Conservation (phyloP, 208 protist species). For the Trypanosoma caninum region DNA sequence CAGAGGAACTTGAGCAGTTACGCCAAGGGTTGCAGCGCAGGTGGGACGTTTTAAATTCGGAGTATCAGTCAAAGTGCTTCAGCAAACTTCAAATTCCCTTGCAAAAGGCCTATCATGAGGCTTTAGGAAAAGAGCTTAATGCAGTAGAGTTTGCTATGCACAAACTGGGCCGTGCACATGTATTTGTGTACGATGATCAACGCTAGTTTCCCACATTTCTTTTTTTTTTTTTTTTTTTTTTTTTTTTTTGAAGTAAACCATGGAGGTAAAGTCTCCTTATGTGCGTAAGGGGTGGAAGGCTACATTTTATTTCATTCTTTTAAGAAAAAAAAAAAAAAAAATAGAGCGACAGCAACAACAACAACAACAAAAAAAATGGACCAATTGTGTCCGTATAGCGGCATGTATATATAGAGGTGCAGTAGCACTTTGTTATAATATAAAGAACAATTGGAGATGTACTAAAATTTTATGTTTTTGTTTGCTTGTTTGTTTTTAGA, state of each 20-base stretch:
- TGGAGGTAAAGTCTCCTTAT: no score
- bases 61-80: slow-evolving; percentile 93
- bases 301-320: no score
- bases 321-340: slow-evolving; percentile 2
- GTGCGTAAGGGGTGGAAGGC: no score
- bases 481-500: neutral
- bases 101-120: slow-evolving; percentile 79
- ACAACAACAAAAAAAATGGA: neutral
- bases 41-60: slow-evolving; percentile 88
- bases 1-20: slow-evolving; percentile 74
- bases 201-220: slow-evolving; percentile 29
- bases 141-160: slow-evolving; percentile 88
- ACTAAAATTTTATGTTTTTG: neutral
- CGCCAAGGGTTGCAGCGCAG: slow-evolving; percentile 83
- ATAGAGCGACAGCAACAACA: neutral
- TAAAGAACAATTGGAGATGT: no score
- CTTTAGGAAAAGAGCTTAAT: slow-evolving; percentile 74
- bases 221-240: slow-evolving; percentile 1
- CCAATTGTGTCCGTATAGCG: no score
- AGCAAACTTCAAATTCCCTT: slow-evolving; percentile 87
- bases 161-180: slow-evolving; percentile 80
- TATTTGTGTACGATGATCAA: slow-evolving; percentile 85
- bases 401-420: no score
- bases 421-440: no score
- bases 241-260: no score